Base-by-base conservation (phyloP, 2,329 filamentous ascomycete genomes). In the Aspergillus ruber region DNA sequence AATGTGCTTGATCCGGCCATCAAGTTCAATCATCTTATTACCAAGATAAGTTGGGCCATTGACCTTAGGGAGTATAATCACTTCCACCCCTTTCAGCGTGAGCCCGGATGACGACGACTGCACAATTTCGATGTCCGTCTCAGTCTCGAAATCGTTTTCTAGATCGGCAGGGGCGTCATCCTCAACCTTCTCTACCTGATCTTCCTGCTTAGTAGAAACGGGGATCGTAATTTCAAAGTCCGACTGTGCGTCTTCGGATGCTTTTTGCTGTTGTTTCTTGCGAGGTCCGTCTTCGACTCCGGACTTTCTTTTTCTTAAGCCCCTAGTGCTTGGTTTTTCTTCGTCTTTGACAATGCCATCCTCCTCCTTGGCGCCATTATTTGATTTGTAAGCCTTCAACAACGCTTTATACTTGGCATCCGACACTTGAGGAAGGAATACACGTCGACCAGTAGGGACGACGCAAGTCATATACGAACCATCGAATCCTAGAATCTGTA, bases 361-460 rank as follows among this genome's bases (percentile, higher is more conserved):
- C 12, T 21, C 29, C 15, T 33, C 9, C 10, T 33, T 21, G 21
- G 21, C 5, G 21, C 21, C 21, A 5, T 21, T 21, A 8, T 3
- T 39, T 39, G 15, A 20, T 6, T 21, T 13, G 17, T 39, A 39
- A 6, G 36, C 17, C 17, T 18, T 10, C 10, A 39, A 15, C 36
- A 39, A 39, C 10, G 17, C 18, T 12, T 39, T 15, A 13, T 18
- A 39, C 3, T 39, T 18, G 10, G 36, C 15, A 8, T 39, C 36
- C 10, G 36, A 9, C 40, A 50, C 45, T 18, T 51, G 45, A 20
- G 52, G 50, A 35, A 70, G 57, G 47, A 70, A 64, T 20, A 67
- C 56, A 13, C 64, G 62, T 42, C 64, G 61, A 5, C 68, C 70
- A 40, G 65, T 52, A n/a, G 71, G 69, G 21, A 73, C 57, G 4